These are phyloP conservation scores for Globisporangium carolinianum DNA, from an alignment of 352 stramenopile species.

Conservation along the genomic window DNA sequence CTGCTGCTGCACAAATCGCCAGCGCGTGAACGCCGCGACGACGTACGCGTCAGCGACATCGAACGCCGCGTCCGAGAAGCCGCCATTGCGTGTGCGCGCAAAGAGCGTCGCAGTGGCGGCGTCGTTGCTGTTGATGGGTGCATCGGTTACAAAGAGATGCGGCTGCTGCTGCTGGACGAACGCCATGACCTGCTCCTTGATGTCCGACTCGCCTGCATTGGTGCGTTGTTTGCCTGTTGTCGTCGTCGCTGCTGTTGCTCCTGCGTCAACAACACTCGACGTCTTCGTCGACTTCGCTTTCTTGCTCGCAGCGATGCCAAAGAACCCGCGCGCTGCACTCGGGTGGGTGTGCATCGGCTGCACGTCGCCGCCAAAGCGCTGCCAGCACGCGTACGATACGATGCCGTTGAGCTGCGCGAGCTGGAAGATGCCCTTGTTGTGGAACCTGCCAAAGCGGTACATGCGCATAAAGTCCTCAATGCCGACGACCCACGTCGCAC, in stretches of 20 bases:
- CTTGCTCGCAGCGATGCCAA: slow-evolving; percentile 26
- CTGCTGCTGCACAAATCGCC: slow-evolving; percentile 37
- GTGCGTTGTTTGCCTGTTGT: background rate
- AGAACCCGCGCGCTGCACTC: slow-evolving; percentile 63
- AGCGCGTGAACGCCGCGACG: slow-evolving; percentile 62
- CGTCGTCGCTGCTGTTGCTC: background rate
- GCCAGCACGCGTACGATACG: slow-evolving; percentile 73
- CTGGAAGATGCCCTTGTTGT: slow-evolving; percentile 84
- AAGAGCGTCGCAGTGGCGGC: slow-evolving; percentile 2
- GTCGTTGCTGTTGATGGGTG: background rate
- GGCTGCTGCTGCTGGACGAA: slow-evolving; percentile 49
- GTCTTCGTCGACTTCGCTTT: slow-evolving; percentile 11
- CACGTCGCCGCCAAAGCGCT: slow-evolving; percentile 28
- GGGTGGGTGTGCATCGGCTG: slow-evolving; percentile 64
- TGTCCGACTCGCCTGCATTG: slow-evolving; percentile 15
- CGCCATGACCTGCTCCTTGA: slow-evolving; percentile 72
- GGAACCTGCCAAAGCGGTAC: slow-evolving; percentile 65
- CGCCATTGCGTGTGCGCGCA: slow-evolving; percentile 22
- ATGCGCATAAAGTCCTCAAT: slow-evolving; percentile 85
- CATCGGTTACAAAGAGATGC: slow-evolving; percentile 10
- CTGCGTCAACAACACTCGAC: too few species aligned
- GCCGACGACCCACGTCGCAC: slow-evolving; percentile 47
- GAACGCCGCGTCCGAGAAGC: slow-evolving; percentile 45
- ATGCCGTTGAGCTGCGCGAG: slow-evolving; percentile 83
- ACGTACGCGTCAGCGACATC: slow-evolving; percentile 81